Evolutionary conservation across 768 basidiomycete genomes (phyloP).

Genomic region (Suillus plorans): DNA sequence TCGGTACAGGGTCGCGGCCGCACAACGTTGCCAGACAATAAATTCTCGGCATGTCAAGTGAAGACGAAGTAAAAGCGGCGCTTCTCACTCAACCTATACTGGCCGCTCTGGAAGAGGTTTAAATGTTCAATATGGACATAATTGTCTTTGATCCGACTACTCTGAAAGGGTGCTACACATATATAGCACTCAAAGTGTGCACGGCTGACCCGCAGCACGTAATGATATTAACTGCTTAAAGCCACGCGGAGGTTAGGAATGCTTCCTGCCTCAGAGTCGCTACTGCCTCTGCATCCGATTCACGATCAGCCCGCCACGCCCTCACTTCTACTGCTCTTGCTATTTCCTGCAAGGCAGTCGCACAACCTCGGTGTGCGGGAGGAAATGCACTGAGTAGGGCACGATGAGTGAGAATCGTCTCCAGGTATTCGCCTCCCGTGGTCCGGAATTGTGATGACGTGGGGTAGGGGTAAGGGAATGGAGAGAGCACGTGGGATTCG

Average conservation of each 20-base stretch:
- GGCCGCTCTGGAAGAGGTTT: too few species aligned
- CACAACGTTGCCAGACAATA: too few species aligned
- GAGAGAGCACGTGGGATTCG: constrained; percentile 34
- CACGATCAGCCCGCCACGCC: constrained; percentile 69
- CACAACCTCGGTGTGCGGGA: constrained; percentile 61
- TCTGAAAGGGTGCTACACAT: background rate
- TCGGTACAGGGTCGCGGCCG: too few species aligned
- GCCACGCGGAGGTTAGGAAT: constrained; percentile 43
- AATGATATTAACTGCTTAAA: background rate
- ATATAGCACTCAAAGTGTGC: background rate
- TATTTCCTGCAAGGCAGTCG: constrained; percentile 62
- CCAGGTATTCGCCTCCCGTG: constrained; percentile 74
- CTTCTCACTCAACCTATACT: background rate
- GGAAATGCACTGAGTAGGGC: constrained; percentile 65
- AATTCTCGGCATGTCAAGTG: too few species aligned
- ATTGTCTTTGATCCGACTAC: background rate
- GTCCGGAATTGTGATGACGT: constrained; percentile 39
- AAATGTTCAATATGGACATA: background rate
- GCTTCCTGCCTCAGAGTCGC: constrained; percentile 70
- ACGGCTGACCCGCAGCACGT: background rate
- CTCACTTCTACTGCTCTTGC: constrained; percentile 62
- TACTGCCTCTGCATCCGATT: constrained; percentile 69
- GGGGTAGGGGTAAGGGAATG: constrained; percentile 32
- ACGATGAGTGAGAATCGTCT: constrained; percentile 76
- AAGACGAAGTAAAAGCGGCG: background rate